A percentile compares a stretch with the other conserved stretches of the same genome.
Evolutionary conservation across 176 grass and related monocot genomes (phyloP).

Genomic region (Hyparrhenia diplandra): DNA sequence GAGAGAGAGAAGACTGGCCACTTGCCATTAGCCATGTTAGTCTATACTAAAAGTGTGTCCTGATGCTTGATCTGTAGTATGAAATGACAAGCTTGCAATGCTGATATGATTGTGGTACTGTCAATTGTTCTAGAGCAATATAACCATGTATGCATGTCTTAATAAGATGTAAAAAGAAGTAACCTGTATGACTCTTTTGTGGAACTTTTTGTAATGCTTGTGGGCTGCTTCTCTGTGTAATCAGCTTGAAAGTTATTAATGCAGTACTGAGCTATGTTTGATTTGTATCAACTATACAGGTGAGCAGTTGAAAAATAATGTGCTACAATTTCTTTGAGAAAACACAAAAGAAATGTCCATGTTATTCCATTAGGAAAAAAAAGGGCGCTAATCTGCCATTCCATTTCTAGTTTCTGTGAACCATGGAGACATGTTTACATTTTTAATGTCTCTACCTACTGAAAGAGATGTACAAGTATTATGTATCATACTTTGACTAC

Average conservation of each 20-base stretch:
- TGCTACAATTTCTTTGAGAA: not conserved
- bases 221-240: slow-evolving; percentile 11
- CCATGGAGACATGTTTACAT: not conserved
- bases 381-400: not conserved
- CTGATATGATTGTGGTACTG: not conserved
- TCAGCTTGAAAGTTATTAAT: not conserved
- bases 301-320: not conserved
- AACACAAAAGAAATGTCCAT: not conserved
- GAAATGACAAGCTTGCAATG: not conserved
- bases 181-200: not conserved
- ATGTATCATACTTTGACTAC: not conserved
- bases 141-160: not conserved
- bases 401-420: slow-evolving; percentile 4
- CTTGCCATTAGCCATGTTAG: not conserved
- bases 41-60: not conserved
- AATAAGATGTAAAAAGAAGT: not conserved
- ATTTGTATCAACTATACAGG: not conserved
- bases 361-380: not conserved
- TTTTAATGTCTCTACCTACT: not conserved
- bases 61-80: not conserved
- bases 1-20: not conserved
- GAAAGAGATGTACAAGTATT: slow-evolving; percentile 5
- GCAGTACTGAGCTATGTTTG: not conserved
- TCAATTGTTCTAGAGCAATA: not conserved
- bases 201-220: not conserved